phyloP scores from a whole-genome alignment of 164 flowering plant species.

The Vitis vinifera region ASM3070453v1 NC_081805.1:2936001-2936500 shows the following conservation, averaged over 20 bases:
- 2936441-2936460: too few species aligned
- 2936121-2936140: slow-evolving; percentile 82
- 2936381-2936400: too few species aligned
- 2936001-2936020: too few species aligned
- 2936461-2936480: too few species aligned
- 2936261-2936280: slow-evolving; percentile 93
- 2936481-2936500: too few species aligned
- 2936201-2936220: slow-evolving; percentile 86
- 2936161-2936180: slow-evolving; percentile 92
- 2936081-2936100: slow-evolving; percentile 93
- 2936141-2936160: slow-evolving; percentile 96
- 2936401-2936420: too few species aligned
- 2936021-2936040: too few species aligned
- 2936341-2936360: not conserved
- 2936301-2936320: slow-evolving; percentile 99
- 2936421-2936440: too few species aligned
- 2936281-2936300: slow-evolving; percentile 96
- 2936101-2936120: slow-evolving; percentile 82
- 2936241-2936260: slow-evolving; percentile 82
- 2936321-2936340: slow-evolving; percentile 55
- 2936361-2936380: too few species aligned
- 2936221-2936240: slow-evolving; percentile 71
- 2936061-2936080: slow-evolving; percentile 37
- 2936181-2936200: slow-evolving; percentile 99
- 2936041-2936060: too few species aligned